Base-by-base conservation (phyloP, 441 rosid species). In the Viola pubescens region DNA sequence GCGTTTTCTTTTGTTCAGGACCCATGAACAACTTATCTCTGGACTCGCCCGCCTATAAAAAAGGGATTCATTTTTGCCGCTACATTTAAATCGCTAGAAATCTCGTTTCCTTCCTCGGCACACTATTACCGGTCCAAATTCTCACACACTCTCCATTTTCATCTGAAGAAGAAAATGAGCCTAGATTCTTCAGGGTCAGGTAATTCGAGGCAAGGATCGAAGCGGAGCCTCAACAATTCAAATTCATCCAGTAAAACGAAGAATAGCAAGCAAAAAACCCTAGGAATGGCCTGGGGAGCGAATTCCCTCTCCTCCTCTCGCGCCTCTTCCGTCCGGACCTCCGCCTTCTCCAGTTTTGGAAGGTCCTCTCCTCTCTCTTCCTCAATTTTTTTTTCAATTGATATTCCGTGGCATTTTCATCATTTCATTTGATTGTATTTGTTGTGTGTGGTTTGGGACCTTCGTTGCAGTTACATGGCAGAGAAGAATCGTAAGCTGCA, bases 281-380 rank as follows among this genome's bases (percentile, higher is more conserved):
- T 87, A 76, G 98, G 96, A 64, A 70, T 72, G 79, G 94, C 88
- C 55, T 91, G 98, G 98, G 91, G 98, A 8, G 76, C 89, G 47
- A 84, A 77, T 76, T 88, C 94, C 41, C 62, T 54, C 57, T 77
- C 96, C 61, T 71, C 94, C 52, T 85, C 95, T 73, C 91, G 83
- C 58, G 79, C 95, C 63, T 26, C 34, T 26, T 84, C 95, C 49
- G 82, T 71, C 57, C 88, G 81, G 12, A 80, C 69, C 53, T 75
- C 95, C 52, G 87, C 94, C 43, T 87, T 92, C 76, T 80, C 97
- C 19, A 65, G 86, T 77, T 89, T 92, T 11, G 89, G 95, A 69
- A 89, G 97, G 97, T 89, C 26, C 10, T 60, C 54, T 52, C 60
- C 52, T 55, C 9, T 44, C 65, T 53, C 58, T 34, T 43, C 52